A percentile compares a stretch with the other conserved stretches of the same genome.
These are phyloP conservation scores for Sphenostylis stenocarpa DNA, from an alignment of 306 rosid genomes.

Conservation along the genomic window DNA sequence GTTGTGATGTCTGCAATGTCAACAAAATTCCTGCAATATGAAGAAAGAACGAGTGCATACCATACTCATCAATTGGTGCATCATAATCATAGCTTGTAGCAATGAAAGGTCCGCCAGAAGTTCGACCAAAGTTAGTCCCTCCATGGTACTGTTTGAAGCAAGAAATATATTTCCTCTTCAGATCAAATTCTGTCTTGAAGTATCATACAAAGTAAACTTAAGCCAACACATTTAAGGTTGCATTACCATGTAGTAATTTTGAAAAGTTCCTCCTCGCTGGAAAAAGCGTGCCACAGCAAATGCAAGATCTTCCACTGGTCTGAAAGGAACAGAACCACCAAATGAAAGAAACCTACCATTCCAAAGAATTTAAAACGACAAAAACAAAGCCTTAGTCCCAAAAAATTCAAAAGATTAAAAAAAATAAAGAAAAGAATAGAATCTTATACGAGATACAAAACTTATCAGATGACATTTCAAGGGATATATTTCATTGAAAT, in stretches of 20 bases:
- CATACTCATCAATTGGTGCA: constrained; percentile 97
- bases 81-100: constrained; percentile 96
- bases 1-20: background rate
- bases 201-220: constrained; percentile 3
- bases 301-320: constrained; percentile 94
- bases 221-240: constrained; percentile 3
- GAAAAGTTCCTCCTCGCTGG: constrained; percentile 96
- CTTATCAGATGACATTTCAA: background rate
- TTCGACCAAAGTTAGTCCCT: constrained; percentile 92
- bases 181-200: background rate
- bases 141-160: constrained; percentile 81
- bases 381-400: background rate
- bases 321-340: constrained; percentile 77
- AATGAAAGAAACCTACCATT: constrained; percentile 75
- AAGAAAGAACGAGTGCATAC: constrained; percentile 49
- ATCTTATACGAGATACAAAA: background rate
- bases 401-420: background rate
- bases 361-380: background rate
- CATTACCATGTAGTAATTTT: constrained; percentile 92
- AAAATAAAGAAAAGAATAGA: background rate
- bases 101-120: constrained; percentile 89
- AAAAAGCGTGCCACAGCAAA: constrained; percentile 91
- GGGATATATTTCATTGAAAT: constrained; percentile 23
- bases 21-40: constrained; percentile 4
- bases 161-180: constrained; percentile 20